A percentile compares a stretch with the other conserved stretches of the same genome.
phyloP scores from a whole-genome alignment of 148 eudicot species.

The Arbutus unedo region DNA sequence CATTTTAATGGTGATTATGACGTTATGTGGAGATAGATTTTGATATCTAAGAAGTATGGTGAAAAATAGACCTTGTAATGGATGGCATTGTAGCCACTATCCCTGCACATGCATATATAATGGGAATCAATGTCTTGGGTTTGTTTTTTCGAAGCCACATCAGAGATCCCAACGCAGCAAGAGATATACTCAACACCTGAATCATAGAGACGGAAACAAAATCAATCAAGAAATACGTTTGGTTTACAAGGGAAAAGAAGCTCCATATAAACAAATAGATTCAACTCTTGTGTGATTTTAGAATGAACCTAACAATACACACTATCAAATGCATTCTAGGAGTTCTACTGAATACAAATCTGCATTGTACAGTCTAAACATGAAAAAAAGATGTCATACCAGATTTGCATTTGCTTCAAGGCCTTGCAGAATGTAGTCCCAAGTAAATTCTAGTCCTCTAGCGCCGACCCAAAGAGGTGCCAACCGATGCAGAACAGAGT shows the following conservation, averaged over 20 bases:
- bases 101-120: slow-evolving; percentile 87
- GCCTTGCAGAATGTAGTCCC: slow-evolving; percentile 93
- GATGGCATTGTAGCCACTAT: slow-evolving; percentile 95
- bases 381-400: slow-evolving; percentile 36
- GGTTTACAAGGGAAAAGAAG: neutral
- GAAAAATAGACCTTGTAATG: slow-evolving; percentile 64
- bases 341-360: neutral
- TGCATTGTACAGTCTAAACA: neutral
- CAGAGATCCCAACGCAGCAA: slow-evolving; percentile 94
- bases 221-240: slow-evolving; percentile 7
- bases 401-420: slow-evolving; percentile 98
- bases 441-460: slow-evolving; percentile 91
- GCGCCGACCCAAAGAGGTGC: slow-evolving; percentile 99
- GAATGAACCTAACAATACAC: neutral
- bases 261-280: neutral
- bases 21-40: neutral
- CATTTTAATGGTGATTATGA: neutral
- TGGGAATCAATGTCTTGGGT: slow-evolving; percentile 82
- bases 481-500: slow-evolving; percentile 87
- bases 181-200: slow-evolving; percentile 81
- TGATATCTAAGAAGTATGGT: neutral
- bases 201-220: slow-evolving; percentile 15
- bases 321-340: neutral
- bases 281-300: too few species aligned
- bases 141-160: slow-evolving; percentile 98